Evolutionary conservation across 2,329 filamentous ascomycete genomes (phyloP), one percentile per base, ranked within the genome.

Genomic region (Macrophomina pseudophaseolina): DNA sequence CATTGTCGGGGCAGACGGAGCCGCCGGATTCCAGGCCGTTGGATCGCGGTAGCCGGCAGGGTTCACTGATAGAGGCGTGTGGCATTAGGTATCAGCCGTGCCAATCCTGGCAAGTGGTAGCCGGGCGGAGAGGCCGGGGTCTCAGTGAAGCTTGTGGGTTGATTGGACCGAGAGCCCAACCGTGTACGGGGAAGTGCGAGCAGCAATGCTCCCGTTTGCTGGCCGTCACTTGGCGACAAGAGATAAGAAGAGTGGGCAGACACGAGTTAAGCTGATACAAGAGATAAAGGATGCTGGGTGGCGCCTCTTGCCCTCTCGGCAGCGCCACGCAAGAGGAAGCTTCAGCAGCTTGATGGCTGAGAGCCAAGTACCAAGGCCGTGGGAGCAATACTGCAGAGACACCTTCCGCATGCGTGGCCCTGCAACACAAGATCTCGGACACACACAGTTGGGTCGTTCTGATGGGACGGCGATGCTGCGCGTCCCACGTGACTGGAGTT

Each of bases 161-260:
- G 56, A 60, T 60, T 60, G 56, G 42, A 16, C 56, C 40, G 56
- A 14, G 2, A 18, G 44, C 5, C 9, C 58, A 62, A 23, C 28
- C 58, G 48, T 16, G 56, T 8, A 48, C 58, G 30, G 58, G 44
- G 44, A 49, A 35, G 14, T 49, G 58, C 58, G 58, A 62, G 16
- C 30, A 38, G 58, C 54, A 59, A 62, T 62, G 58, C 58, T 62
- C 46, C 42, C 30, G 46, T 38, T 9, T 16, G 46, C 32, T 38
- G 11, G 54, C 3, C 18, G 16, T 18, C 23, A 48, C 56, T 48
- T 62, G 44, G 42, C 32, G 35, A 35, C 32, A 12, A 49, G 44
- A 62, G 58, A 62, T 62, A 62, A 62, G 58, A 62, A 49, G 44
- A 49, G 58, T 62, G 58, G 42, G 58, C 58, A 62, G 42, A 23